Evolutionary conservation across 1,284 basidiomycete genomes (phyloP).

Genomic region (Papiliotrema fonsecae): DNA sequence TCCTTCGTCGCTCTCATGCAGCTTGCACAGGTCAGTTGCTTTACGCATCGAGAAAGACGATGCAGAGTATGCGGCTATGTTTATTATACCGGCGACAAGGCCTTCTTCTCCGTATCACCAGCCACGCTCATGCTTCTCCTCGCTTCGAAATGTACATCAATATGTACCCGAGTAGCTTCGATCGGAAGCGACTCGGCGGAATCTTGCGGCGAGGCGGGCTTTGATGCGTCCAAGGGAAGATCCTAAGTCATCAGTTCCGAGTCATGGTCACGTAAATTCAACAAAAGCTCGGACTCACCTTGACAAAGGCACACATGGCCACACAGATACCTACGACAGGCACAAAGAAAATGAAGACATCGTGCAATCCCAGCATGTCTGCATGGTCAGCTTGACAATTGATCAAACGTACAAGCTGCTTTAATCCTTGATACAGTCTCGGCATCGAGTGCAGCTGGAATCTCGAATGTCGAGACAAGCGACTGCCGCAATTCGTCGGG

Average conservation of each 20-base stretch:
- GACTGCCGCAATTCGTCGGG: neutral
- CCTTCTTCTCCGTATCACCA: too few species aligned
- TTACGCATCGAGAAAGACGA: too few species aligned
- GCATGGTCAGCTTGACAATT: neutral
- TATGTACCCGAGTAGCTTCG: too few species aligned
- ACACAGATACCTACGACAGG: constrained; percentile 17
- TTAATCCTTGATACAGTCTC: neutral
- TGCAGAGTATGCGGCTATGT: too few species aligned
- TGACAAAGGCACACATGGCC: constrained; percentile 17
- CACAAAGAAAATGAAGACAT: constrained; percentile 24
- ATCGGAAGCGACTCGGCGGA: neutral
- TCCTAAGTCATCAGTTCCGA: constrained; percentile 7
- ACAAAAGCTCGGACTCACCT: constrained; percentile 5
- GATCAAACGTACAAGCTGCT: constrained; percentile 3
- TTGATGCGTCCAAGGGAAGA: constrained; percentile 7
- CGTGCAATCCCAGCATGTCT: constrained; percentile 20
- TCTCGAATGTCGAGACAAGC: constrained; percentile 7
- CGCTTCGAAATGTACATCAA: too few species aligned
- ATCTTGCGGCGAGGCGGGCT: neutral
- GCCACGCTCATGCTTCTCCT: too few species aligned
- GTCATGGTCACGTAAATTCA: neutral
- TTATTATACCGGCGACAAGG: too few species aligned
- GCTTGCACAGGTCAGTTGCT: too few species aligned
- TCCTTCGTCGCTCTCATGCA: too few species aligned
- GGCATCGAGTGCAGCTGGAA: constrained; percentile 4